Conservation (phyloP, 2,329 filamentous ascomycete genomes). For the Chaetomiaceae sp. region DNA sequence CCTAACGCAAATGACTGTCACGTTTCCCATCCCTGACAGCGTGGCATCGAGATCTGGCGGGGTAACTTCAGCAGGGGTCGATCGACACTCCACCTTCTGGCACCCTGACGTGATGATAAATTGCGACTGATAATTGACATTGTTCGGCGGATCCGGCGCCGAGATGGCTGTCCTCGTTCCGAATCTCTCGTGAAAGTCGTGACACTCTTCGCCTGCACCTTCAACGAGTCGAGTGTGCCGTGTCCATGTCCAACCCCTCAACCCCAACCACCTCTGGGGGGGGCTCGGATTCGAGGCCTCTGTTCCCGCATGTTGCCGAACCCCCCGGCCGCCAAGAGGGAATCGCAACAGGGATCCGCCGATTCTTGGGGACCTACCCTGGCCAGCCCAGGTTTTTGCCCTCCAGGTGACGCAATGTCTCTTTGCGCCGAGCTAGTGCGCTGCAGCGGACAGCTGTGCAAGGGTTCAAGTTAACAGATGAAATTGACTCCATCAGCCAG, state of each 20-base stretch:
- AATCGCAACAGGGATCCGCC: too few species aligned
- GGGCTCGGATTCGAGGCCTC: too few species aligned
- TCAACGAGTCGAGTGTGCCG: too few species aligned
- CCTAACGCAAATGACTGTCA: too few species aligned
- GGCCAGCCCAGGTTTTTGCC: too few species aligned
- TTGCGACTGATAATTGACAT: constrained; percentile 9
- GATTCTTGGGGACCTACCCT: too few species aligned
- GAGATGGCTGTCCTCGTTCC: constrained; percentile 5
- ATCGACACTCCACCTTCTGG: constrained; percentile 8
- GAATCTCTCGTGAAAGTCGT: too few species aligned
- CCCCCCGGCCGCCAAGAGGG: too few species aligned
- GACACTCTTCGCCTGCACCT: too few species aligned
- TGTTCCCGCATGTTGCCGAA: too few species aligned
- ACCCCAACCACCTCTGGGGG: too few species aligned
- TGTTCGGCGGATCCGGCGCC: background rate
- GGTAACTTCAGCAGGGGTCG: constrained; percentile 5
- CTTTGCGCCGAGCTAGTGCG: background rate
- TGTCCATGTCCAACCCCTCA: too few species aligned
- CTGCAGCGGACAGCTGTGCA: constrained; percentile 11
- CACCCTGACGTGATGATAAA: constrained; percentile 10
- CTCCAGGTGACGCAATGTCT: constrained; percentile 8
- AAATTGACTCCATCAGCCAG: constrained; percentile 1
- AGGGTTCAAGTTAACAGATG: constrained; percentile 1
- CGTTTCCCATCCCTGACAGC: background rate
- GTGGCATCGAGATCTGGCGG: background rate